Conservation (phyloP, 495 filamentous ascomycete genomes). For the Evernia prunastri region DNA sequence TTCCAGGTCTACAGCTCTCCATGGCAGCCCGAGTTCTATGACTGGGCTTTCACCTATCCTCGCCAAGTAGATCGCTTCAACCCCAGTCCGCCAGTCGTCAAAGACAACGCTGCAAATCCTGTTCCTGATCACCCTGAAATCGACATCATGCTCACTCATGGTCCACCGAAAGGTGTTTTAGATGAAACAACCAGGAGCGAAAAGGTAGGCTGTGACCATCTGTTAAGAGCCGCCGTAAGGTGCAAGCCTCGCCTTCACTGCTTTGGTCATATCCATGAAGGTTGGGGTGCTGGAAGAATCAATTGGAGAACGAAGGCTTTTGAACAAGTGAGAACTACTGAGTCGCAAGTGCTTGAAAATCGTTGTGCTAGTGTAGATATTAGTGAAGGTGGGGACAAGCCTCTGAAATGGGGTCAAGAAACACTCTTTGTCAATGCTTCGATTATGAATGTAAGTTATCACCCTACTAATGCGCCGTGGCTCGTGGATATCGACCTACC, state of each 20-base stretch:
- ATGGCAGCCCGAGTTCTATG: conserved; percentile 55
- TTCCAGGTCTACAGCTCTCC: conserved; percentile 56
- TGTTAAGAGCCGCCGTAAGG: conserved; percentile 39
- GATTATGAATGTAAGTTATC: conserved; percentile 48
- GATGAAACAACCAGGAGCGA: conserved; percentile 38
- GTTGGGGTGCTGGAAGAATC: conserved; percentile 59
- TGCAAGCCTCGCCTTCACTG: conserved; percentile 48
- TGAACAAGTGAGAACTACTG: conserved; percentile 28
- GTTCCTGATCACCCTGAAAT: conserved; percentile 39
- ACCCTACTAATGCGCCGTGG: conserved; percentile 52
- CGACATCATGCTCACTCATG: conserved; percentile 70
- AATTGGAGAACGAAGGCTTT: conserved; percentile 40
- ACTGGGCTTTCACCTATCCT: conserved; percentile 59
- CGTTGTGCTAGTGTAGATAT: conserved; percentile 42
- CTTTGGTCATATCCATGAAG: conserved; percentile 63
- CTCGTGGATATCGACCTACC: conserved; percentile 58
- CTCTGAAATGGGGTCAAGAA: conserved; percentile 45
- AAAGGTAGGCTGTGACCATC: conserved; percentile 44
- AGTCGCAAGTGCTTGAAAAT: conserved; percentile 37
- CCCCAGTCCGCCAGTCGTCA: conserved; percentile 17
- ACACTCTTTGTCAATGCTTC: conserved; percentile 72
- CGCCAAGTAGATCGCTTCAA: conserved; percentile 51
- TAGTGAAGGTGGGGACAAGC: conserved; percentile 25
- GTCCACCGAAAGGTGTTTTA: conserved; percentile 56
- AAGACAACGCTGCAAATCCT: conserved; percentile 34